phyloP scores from a whole-genome alignment of 2,329 filamentous ascomycete genomes.

The Aspergillus pseudoterreus region DNA sequence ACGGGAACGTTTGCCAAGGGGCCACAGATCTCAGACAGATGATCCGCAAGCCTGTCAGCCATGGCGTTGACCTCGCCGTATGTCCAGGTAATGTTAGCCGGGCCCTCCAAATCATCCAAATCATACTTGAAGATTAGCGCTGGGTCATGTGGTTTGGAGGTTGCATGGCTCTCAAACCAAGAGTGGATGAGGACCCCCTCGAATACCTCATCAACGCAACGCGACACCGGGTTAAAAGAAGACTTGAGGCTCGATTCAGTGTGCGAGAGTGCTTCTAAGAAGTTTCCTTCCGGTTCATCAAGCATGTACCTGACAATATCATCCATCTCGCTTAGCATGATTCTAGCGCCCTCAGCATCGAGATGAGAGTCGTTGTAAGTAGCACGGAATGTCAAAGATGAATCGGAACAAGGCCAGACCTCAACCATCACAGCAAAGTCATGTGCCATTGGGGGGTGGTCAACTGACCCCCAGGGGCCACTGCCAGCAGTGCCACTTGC shows the following conservation, averaged over 20 bases:
- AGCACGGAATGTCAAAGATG: constrained; percentile 24
- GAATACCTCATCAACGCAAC: constrained; percentile 7
- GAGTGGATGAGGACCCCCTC: constrained; percentile 21
- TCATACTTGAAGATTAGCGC: constrained; percentile 29
- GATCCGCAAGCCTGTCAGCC: constrained; percentile 29
- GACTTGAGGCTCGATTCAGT: constrained; percentile 17
- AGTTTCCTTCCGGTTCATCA: constrained; percentile 17
- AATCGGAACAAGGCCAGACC: constrained; percentile 22
- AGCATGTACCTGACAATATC: constrained; percentile 24
- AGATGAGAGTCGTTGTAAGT: constrained; percentile 24
- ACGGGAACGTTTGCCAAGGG: constrained; percentile 23
- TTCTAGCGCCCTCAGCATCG: constrained; percentile 17
- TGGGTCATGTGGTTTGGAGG: constrained; percentile 17
- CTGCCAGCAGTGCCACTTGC: constrained; percentile 1
- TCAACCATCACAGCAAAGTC: constrained; percentile 32
- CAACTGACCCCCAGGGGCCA: constrained; percentile 16
- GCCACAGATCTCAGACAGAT: constrained; percentile 25
- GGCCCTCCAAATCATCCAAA: constrained; percentile 17
- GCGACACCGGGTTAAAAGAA: constrained; percentile 14
- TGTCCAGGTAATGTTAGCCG: constrained; percentile 24
- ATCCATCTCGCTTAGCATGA: constrained; percentile 26
- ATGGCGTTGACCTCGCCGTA: constrained; percentile 35
- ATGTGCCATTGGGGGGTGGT: constrained; percentile 26
- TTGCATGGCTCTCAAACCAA: constrained; percentile 27
- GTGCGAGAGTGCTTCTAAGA: constrained; percentile 12